These are phyloP conservation scores for Grifola frondosa DNA, from an alignment of 1,284 basidiomycete species.

Conservation along the genomic window DNA sequence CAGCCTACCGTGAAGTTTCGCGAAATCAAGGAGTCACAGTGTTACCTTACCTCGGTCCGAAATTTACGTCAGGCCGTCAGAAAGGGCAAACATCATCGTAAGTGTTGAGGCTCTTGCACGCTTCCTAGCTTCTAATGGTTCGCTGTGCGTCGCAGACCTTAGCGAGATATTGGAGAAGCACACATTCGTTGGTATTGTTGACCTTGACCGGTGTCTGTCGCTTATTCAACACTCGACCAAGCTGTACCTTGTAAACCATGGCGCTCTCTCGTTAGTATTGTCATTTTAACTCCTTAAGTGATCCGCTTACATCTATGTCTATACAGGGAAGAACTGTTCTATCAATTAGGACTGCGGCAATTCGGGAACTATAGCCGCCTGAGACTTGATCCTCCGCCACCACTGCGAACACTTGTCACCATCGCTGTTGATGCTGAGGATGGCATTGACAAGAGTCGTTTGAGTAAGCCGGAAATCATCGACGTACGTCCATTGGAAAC, in stretches of 20 bases:
- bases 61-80: constrained; percentile 62
- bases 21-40: constrained; percentile 78
- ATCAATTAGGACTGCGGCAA: constrained; percentile 90
- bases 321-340: constrained; percentile 90
- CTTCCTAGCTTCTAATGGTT: background rate
- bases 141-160: constrained; percentile 53
- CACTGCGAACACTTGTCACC: constrained; percentile 67
- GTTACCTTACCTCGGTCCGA: constrained; percentile 78
- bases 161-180: constrained; percentile 85
- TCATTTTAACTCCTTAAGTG: constrained; percentile 5
- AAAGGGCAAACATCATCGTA: constrained; percentile 71
- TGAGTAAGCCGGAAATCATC: constrained; percentile 62
- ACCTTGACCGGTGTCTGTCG: constrained; percentile 71
- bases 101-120: constrained; percentile 25
- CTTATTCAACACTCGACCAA: constrained; percentile 88
- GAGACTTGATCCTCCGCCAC: constrained; percentile 81
- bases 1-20: constrained; percentile 31
- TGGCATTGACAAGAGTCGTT: constrained; percentile 44
- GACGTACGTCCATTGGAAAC: constrained; percentile 53
- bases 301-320: background rate
- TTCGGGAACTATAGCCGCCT: constrained; percentile 83
- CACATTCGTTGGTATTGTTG: constrained; percentile 92
- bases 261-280: constrained; percentile 66
- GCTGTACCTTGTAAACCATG: constrained; percentile 88
- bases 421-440: constrained; percentile 81